These are phyloP conservation scores for Sporothrix brunneoviolacea DNA, from an alignment of 2,329 filamentous ascomycete species.

Conservation along the genomic window DNA sequence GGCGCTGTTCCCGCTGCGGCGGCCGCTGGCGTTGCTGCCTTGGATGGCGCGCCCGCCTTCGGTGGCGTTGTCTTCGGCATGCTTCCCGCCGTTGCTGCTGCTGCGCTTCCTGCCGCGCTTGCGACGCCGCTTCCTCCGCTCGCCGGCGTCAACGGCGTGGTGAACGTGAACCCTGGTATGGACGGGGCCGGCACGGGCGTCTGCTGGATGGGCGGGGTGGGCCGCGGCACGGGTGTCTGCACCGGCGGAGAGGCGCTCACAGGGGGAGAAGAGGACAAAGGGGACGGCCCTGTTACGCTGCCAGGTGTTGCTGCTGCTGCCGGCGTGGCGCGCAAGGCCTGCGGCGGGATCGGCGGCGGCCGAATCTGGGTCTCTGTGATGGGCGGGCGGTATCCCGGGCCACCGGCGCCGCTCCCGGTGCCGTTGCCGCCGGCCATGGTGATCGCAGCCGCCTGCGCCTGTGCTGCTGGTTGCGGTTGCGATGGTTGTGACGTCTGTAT, in stretches of 20 bases:
- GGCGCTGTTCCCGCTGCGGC: neutral
- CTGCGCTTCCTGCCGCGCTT: neutral
- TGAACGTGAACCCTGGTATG: conserved; percentile 10
- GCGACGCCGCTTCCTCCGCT: neutral
- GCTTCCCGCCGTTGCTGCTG: neutral
- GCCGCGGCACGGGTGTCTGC: conserved; percentile 1
- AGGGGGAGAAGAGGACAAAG: neutral
- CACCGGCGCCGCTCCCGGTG: neutral
- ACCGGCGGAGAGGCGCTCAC: neutral
- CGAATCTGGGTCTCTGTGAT: conserved; percentile 12
- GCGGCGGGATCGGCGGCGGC: conserved; percentile 14
- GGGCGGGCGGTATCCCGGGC: neutral
- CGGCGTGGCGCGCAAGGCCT: conserved; percentile 2
- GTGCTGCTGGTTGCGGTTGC: neutral
- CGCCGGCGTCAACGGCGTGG: neutral
- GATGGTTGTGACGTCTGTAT: neutral
- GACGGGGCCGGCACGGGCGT: conserved; percentile 17
- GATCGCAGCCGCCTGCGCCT: neutral
- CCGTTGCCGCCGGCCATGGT: conserved; percentile 3
- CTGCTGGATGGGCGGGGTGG: neutral
- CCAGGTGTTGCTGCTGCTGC: neutral
- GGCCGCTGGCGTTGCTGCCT: neutral
- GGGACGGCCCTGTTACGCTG: neutral
- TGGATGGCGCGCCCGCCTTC: neutral
- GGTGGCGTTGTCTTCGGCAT: neutral